Evolutionary conservation across 1,284 basidiomycete species (phyloP).

Genomic region (Vanrija pseudolonga): DNA sequence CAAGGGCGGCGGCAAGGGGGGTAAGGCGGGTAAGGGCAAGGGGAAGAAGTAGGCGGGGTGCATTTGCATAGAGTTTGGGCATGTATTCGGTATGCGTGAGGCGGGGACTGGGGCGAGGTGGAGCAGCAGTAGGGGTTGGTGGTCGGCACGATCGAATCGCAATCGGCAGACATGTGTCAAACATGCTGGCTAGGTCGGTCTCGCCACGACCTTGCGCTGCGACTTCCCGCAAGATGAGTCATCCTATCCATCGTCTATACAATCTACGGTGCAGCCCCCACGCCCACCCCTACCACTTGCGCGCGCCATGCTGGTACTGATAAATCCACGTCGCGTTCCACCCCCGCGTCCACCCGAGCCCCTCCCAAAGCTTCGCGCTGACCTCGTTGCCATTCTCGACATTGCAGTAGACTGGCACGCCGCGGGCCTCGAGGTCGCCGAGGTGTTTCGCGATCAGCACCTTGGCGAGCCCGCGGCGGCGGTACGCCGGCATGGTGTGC

Average conservation of each 20-base stretch:
- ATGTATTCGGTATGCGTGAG: too few species aligned
- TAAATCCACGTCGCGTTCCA: conserved; percentile 20
- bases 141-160: too few species aligned
- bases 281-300: background rate
- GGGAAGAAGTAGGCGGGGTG: too few species aligned
- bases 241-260: too few species aligned
- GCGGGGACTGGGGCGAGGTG: too few species aligned
- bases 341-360: conserved; percentile 18
- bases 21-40: conserved; percentile 30
- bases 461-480: conserved; percentile 25
- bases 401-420: conserved; percentile 8
- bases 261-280: too few species aligned
- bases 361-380: conserved; percentile 20
- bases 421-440: background rate
- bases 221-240: too few species aligned
- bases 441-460: conserved; percentile 19
- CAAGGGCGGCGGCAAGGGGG: conserved; percentile 27
- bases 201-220: too few species aligned
- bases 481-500: conserved; percentile 18
- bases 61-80: too few species aligned
- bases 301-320: background rate
- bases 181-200: too few species aligned
- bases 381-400: conserved; percentile 19
- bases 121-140: too few species aligned
- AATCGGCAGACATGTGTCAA: too few species aligned